These are phyloP conservation scores for Trypanosoma conorhini DNA, from an alignment of 208 protist species.

Conservation along the genomic window DNA sequence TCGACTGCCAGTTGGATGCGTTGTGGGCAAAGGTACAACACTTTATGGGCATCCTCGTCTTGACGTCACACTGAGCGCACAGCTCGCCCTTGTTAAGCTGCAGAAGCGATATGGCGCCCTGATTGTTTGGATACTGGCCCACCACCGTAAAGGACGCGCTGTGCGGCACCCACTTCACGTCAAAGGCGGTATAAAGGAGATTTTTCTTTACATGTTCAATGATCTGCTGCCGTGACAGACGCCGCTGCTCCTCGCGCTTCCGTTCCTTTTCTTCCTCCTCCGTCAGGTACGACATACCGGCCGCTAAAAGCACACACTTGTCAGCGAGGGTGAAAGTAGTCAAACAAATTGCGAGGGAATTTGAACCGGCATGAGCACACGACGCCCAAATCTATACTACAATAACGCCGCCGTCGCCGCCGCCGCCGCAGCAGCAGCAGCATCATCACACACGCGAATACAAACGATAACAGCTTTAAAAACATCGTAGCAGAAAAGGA, in stretches of 20 bases:
- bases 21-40: slow-evolving; percentile 92
- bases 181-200: slow-evolving; percentile 91
- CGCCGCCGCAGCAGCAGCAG: not conserved
- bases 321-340: not conserved
- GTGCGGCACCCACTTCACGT: slow-evolving; percentile 90
- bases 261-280: slow-evolving; percentile 33
- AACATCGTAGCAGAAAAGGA: not conserved
- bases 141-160: slow-evolving; percentile 74
- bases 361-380: not conserved
- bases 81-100: slow-evolving; percentile 83
- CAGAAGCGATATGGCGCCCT: slow-evolving; percentile 79
- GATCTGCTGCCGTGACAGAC: slow-evolving; percentile 87
- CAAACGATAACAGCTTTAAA: not conserved
- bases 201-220: slow-evolving; percentile 92
- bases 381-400: not conserved
- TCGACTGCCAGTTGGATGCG: slow-evolving; percentile 16
- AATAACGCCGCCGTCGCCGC: not conserved
- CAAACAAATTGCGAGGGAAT: not conserved
- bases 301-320: not conserved
- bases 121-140: slow-evolving; percentile 89
- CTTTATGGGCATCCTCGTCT: slow-evolving; percentile 74
- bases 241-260: slow-evolving; percentile 32
- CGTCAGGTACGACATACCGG: slow-evolving; percentile 28
- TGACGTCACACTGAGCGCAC: slow-evolving; percentile 48
- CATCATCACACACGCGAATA: not conserved